phyloP scores from a whole-genome alignment of 805 yeast species.

The Yarrowia sp. region DNA sequence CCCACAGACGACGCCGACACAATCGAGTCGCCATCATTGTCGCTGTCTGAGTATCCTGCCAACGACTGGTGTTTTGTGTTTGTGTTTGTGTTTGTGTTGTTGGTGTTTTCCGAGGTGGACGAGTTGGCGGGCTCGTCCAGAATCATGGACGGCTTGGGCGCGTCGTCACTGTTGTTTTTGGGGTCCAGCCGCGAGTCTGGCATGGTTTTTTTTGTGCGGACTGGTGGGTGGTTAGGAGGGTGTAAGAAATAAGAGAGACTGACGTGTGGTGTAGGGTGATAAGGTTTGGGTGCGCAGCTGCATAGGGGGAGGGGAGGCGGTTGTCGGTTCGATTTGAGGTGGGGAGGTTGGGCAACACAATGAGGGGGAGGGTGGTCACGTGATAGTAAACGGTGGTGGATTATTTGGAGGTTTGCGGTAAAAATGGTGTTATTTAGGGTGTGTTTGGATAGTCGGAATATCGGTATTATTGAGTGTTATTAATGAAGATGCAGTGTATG shows the following conservation, averaged over 20 bases:
- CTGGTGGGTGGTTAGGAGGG: background rate
- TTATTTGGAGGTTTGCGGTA: too few species aligned
- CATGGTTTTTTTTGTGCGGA: background rate
- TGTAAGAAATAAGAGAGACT: background rate
- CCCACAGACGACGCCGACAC: slow-evolving; percentile 7
- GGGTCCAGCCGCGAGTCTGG: slow-evolving; percentile 23
- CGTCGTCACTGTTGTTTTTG: background rate
- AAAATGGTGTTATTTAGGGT: background rate
- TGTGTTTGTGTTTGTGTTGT: too few species aligned
- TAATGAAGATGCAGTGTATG: too few species aligned
- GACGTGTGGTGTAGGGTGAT: background rate
- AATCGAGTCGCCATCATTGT: slow-evolving; percentile 17
- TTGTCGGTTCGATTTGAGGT: background rate
- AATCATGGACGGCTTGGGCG: slow-evolving; percentile 17
- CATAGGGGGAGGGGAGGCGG: background rate
- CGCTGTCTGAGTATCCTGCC: slow-evolving; percentile 8
- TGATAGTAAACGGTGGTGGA: background rate
- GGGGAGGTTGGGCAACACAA: background rate
- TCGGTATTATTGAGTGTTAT: too few species aligned
- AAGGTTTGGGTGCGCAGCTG: background rate
- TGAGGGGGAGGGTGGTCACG: background rate
- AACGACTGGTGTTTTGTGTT: background rate
- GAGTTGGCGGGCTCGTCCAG: slow-evolving; percentile 2
- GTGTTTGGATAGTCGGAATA: background rate
- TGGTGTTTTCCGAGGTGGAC: too few species aligned